These are phyloP conservation scores for Rhynchosporium graminicola DNA, from an alignment of 2,329 filamentous ascomycete genomes.

Conservation along the genomic window DNA sequence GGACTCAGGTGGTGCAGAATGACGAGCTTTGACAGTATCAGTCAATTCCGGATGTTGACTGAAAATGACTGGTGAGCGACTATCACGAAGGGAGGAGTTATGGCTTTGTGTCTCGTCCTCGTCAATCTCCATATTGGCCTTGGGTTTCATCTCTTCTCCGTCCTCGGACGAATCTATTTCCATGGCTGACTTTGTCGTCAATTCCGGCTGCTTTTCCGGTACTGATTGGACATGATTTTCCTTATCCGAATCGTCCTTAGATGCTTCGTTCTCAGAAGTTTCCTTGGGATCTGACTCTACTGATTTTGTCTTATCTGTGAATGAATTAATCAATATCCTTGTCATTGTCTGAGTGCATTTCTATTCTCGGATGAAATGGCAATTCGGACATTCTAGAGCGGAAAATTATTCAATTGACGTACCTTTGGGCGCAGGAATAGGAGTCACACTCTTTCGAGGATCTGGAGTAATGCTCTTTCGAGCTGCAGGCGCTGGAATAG, in stretches of 20 bases:
- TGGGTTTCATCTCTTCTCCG: slow-evolving; percentile 4
- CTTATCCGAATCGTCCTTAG: slow-evolving; percentile 23
- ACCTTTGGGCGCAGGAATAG: slow-evolving; percentile 12
- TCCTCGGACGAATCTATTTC: slow-evolving; percentile 17
- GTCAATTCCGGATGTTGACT: slow-evolving; percentile 21
- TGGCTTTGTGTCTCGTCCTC: slow-evolving; percentile 30
- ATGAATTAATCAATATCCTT: neutral
- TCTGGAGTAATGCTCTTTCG: slow-evolving; percentile 13
- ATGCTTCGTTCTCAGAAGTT: slow-evolving; percentile 5
- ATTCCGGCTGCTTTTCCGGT: neutral
- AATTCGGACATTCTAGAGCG: neutral
- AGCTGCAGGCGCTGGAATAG: neutral
- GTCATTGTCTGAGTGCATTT: neutral
- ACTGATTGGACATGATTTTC: slow-evolving; percentile 9
- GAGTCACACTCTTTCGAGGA: neutral
- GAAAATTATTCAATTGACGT: neutral
- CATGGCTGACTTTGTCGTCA: neutral
- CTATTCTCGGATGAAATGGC: neutral
- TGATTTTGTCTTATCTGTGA: slow-evolving; percentile 5
- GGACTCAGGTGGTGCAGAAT: slow-evolving; percentile 6
- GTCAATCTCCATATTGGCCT: slow-evolving; percentile 15
- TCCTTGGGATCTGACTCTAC: neutral
- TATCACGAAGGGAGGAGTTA: slow-evolving; percentile 33
- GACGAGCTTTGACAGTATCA: slow-evolving; percentile 11
- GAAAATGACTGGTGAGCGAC: slow-evolving; percentile 38